Base-by-base conservation (phyloP, 75 land plant species). In the Picea glauca region DNA sequence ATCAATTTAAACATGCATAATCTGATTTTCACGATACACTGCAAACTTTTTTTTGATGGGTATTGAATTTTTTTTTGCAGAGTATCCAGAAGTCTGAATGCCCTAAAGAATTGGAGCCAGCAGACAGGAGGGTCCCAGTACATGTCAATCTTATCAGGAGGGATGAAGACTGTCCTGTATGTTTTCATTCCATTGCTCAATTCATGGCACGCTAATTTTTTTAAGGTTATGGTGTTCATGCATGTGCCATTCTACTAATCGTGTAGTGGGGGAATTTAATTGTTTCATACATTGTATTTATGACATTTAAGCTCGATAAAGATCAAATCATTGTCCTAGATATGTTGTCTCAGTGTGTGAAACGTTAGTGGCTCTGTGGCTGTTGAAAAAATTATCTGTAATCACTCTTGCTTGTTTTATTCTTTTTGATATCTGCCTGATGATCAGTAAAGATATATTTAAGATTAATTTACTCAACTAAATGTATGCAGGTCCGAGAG, bases 51-150 rank as follows among this genome's bases (percentile, higher is more conserved):
- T 74, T 0, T 74, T 23, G 3, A 74, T 30, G 13, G 33, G 32
- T 32, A 43, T 50, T 21, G 23, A 31, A 75, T 9, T 75, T 30
- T 14, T 56, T 38, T 62, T 43, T 85, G 81, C 92, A 97, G 99
- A 94, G 99, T 78, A 93, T 94, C 72, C 80, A 60, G 68, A 90
- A 85, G 21, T 82, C 88, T 8, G 95, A 94, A 72, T 97, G 95
- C 56, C 99, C 99, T 12, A 80, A 85, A 70, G 99, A 97, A 85
- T 89, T 97, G 68, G 91, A 85, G 50, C 91, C 98, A 58, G 81
- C 90, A 12, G 93, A 88, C 76, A 84, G 90, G 81, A 87, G 84
- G 64, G 72, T 87, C 14, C 64, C 83, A 26, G 93, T 94, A 26
- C 80, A 93, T 82, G 92, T 94, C 17, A 82, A 85, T 74, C 95